Base-by-base conservation (phyloP, 2,329 filamentous ascomycete genomes). In the Aspergillus sp. region DNA sequence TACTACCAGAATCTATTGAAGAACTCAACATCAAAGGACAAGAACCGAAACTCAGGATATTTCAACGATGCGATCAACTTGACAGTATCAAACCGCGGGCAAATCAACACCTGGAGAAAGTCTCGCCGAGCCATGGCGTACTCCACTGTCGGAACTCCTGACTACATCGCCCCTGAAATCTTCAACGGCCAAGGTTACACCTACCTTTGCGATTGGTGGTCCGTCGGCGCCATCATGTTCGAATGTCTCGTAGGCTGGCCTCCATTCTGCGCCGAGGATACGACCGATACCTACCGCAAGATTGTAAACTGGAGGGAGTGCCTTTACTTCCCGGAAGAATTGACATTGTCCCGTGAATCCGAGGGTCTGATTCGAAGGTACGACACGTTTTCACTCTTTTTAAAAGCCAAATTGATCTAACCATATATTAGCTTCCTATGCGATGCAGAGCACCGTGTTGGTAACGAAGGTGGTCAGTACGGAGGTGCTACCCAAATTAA, bases 141-240 rank as follows among this genome's bases (percentile, higher is more conserved):
- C 78, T 98, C 95, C 1, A 98, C 95, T 3, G 95, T 99, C 62
- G 95, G 95, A 63, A 99, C 95, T 1, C 95, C 95, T 9, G 95
- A 99, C 76, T 99, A 99, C 74, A 99, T 99, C 71, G 95, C 95
- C 1, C 95, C 95, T 3, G 95, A 99, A 74, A 98, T 99, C 68
- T 98, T 99, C 76, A 96, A 91, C 47, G 93, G 93, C 17, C 90
- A 96, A 69, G 95, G 95, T 48, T 99, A 99, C 79, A 91, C 91
- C 57, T 96, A 93, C 70, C 89, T 96, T 72, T 99, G 95, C 74
- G 95, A 99, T 81, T 99, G 95, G 95, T 99, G 95, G 95, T 96
- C 91, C 20, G 84, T 99, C 49, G 95, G 95, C 53, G 97, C 95
- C 44, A 99, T 99, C 78, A 98, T 99, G 95, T 99, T 98, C 69